Percentiles rank a stretch among this genome's conserved stretches.
These are phyloP conservation scores for Deinandra increscens DNA, from an alignment of 129 eudicot species.

Conservation along the genomic window DNA sequence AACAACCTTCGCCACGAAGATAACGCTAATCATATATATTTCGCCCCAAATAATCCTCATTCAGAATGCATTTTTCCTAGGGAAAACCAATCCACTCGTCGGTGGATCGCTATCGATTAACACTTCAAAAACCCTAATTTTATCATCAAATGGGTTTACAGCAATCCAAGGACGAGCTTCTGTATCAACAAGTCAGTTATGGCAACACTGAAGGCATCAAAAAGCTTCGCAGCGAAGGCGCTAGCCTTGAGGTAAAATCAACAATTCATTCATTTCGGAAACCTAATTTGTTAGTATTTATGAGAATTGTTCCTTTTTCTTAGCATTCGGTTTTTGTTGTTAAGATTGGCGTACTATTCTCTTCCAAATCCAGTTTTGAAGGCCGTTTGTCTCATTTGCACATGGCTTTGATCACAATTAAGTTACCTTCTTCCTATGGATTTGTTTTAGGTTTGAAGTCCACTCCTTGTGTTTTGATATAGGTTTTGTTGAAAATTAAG, in stretches of 20 bases:
- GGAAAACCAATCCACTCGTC: not conserved
- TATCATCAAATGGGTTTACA: constrained; percentile 56
- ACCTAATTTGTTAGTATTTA: not conserved
- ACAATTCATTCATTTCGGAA: not conserved
- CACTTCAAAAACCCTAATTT: constrained; percentile 27
- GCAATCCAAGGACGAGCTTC: constrained; percentile 81
- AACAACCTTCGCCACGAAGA: constrained; percentile 18
- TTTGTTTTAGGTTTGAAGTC: not conserved
- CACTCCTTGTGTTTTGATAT: not conserved
- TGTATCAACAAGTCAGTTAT: constrained; percentile 74
- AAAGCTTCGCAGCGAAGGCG: constrained; percentile 73
- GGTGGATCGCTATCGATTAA: constrained; percentile 1
- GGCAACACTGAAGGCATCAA: constrained; percentile 68
- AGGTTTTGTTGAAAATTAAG: not conserved
- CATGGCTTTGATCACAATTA: not conserved
- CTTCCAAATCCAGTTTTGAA: not conserved
- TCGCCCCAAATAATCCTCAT: not conserved
- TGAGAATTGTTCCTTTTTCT: not conserved
- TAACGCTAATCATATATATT: constrained; percentile 19
- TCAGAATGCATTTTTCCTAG: not conserved
- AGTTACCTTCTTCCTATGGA: not conserved
- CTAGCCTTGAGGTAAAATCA: constrained; percentile 76
- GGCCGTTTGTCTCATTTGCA: not conserved
- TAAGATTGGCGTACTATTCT: not conserved
- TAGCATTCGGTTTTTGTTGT: not conserved